Percentiles rank a stretch among this genome's conserved stretches.
Conservation (phyloP, 1,139 yeast genomes). For the Scheffersomyces segobiensis region DNA sequence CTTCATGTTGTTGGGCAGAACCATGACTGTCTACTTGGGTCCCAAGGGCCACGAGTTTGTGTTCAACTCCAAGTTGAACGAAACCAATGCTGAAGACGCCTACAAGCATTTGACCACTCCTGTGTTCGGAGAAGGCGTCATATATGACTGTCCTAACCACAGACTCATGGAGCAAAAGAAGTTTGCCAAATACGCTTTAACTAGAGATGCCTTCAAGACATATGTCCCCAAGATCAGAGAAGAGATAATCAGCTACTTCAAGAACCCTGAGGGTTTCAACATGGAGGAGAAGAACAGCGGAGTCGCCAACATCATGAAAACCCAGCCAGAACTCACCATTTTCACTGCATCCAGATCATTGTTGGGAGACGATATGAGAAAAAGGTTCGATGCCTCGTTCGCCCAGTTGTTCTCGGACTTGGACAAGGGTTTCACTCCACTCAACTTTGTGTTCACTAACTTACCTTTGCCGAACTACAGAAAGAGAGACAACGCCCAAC, state of each 20-base stretch:
- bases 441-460: slow-evolving; percentile 93
- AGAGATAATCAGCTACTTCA: slow-evolving; percentile 71
- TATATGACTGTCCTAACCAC: slow-evolving; percentile 93
- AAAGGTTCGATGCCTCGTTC: slow-evolving; percentile 76
- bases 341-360: slow-evolving; percentile 93
- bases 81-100: slow-evolving; percentile 95
- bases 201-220: slow-evolving; percentile 76
- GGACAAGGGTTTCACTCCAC: slow-evolving; percentile 95
- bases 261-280: slow-evolving; percentile 44
- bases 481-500: slow-evolving; percentile 86
- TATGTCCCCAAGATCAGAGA: slow-evolving; percentile 88
- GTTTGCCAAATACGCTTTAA: slow-evolving; percentile 87
- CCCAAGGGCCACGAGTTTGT: slow-evolving; percentile 98
- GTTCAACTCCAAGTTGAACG: slow-evolving; percentile 83
- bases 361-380: slow-evolving; percentile 89
- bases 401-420: slow-evolving; percentile 86
- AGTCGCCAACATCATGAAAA: slow-evolving; percentile 67
- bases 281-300: slow-evolving; percentile 46
- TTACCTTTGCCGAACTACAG: slow-evolving; percentile 86
- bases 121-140: slow-evolving; percentile 95
- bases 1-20: slow-evolving; percentile 82
- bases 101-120: slow-evolving; percentile 95
- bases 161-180: slow-evolving; percentile 98
- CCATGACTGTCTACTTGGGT: slow-evolving; percentile 94
- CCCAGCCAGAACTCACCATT: slow-evolving; percentile 94